Evolutionary conservation across 495 filamentous ascomycete species (phyloP).

Genomic region (Daldinia caldariorum): DNA sequence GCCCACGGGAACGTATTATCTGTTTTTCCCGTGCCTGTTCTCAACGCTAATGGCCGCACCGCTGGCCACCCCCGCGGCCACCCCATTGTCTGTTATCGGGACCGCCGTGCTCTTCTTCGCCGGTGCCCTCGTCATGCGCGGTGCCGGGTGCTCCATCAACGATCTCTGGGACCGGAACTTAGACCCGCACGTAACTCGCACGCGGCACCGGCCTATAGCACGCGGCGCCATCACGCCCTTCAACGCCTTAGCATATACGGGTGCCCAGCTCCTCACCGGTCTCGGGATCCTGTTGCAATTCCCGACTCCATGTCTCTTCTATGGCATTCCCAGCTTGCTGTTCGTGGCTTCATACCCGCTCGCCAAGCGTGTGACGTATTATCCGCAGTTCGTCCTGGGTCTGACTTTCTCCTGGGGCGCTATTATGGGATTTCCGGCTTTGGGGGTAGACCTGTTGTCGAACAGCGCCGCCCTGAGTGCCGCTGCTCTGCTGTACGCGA

Average conservation of each 20-base stretch:
- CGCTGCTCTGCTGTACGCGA: conserved; percentile 79
- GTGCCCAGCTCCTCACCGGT: conserved; percentile 80
- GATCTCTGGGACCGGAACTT: conserved; percentile 96
- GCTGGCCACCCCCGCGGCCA: conserved; percentile 66
- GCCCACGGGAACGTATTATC: conserved; percentile 92
- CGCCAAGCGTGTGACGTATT: conserved; percentile 92
- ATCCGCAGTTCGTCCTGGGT: conserved; percentile 91
- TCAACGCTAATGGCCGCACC: conserved; percentile 79
- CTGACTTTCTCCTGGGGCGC: conserved; percentile 97
- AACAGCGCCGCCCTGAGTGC: conserved; percentile 71
- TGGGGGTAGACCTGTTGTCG: conserved; percentile 80
- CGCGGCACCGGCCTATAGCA: conserved; percentile 87
- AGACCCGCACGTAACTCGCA: conserved; percentile 89
- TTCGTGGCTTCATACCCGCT: conserved; percentile 88
- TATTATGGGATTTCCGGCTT: conserved; percentile 93
- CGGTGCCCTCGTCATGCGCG: conserved; percentile 94
- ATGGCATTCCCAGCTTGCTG: conserved; percentile 83
- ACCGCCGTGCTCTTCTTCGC: conserved; percentile 83
- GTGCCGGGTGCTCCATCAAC: conserved; percentile 98
- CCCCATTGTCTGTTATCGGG: conserved; percentile 64
- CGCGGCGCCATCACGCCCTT: conserved; percentile 80
- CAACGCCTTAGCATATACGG: conserved; percentile 82
- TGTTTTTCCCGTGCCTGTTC: conserved; percentile 94
- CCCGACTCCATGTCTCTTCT: conserved; percentile 82
- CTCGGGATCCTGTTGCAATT: conserved; percentile 87